Evolutionary conservation across 2,329 filamentous ascomycete species (phyloP).

Genomic region (Pseudocercospora macadamiae): DNA sequence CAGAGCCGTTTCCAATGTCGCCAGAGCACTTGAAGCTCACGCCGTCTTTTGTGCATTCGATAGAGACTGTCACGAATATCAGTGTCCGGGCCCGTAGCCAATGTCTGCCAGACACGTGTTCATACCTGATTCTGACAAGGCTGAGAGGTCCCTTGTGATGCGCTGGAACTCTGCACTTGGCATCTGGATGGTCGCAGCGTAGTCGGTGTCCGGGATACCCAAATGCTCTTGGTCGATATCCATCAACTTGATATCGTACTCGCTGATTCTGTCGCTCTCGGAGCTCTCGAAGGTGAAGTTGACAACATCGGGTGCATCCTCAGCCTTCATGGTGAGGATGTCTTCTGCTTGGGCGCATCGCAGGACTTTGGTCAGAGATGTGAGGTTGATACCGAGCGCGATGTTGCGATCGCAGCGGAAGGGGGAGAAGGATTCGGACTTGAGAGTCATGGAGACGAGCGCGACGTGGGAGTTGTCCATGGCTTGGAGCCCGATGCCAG

Average conservation of each 20-base stretch:
- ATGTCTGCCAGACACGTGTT: too few relatives aligned
- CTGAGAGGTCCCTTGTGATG: constrained; percentile 89
- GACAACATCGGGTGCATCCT: constrained; percentile 92
- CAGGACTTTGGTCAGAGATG: constrained; percentile 94
- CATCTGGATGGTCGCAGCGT: constrained; percentile 88
- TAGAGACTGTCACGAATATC: constrained; percentile 67
- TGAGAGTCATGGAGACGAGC: constrained; percentile 97
- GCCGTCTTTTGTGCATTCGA: constrained; percentile 95
- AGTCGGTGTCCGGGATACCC: constrained; percentile 98
- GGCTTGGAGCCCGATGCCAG: constrained; percentile 93
- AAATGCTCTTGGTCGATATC: constrained; percentile 99
- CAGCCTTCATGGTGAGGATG: constrained; percentile 93
- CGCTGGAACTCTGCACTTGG: constrained; percentile 87
- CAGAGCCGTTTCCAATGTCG: constrained; percentile 93
- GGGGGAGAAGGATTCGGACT: constrained; percentile 89
- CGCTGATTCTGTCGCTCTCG: constrained; percentile 86
- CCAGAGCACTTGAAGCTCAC: constrained; percentile 92
- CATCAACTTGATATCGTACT: constrained; percentile 99
- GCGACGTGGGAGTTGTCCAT: constrained; percentile 99
- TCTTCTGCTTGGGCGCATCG: constrained; percentile 93
- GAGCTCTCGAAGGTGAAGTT: constrained; percentile 94
- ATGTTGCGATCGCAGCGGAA: constrained; percentile 99
- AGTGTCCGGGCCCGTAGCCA: too few relatives aligned
- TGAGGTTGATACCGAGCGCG: constrained; percentile 94
- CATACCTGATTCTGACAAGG: constrained; percentile 93